A percentile compares a stretch with the other conserved stretches of the same genome.
Evolutionary conservation across 129 eudicot genomes (phyloP).

Genomic region (Scalesia atractyloides): DNA sequence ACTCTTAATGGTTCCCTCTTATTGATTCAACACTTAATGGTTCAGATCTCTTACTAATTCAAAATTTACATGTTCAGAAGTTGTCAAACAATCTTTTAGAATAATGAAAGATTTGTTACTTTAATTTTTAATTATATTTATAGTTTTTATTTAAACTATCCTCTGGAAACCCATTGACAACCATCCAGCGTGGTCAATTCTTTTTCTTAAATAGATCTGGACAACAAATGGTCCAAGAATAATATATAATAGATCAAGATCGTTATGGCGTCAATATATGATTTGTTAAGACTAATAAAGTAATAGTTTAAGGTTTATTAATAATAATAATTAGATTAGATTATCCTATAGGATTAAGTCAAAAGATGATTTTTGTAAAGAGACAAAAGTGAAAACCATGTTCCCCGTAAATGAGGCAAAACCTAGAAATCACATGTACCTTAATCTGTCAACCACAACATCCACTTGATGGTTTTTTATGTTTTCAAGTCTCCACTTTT

Average conservation of each 20-base stretch:
- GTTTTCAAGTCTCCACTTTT: neutral
- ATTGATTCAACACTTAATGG: no score
- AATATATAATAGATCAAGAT: neutral
- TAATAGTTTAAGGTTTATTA: neutral
- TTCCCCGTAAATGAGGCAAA: slow-evolving; percentile 24
- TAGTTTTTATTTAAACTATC: neutral
- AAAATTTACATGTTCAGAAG: no score
- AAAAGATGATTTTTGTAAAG: slow-evolving; percentile 24
- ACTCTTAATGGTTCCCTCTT: no score
- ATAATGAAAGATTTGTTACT: neutral
- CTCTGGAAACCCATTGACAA: neutral
- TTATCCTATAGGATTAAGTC: neutral
- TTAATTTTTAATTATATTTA: neutral
- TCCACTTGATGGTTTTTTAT: neutral
- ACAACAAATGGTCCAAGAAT: neutral
- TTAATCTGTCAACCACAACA: slow-evolving; percentile 3
- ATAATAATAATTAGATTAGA: neutral
- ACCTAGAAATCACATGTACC: slow-evolving; percentile 5
- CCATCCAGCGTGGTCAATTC: neutral
- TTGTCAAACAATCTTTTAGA: no score
- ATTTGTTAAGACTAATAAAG: neutral
- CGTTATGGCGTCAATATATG: neutral
- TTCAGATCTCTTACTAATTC: no score
- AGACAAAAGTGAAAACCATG: slow-evolving; percentile 19
- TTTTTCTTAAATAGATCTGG: neutral